A percentile compares a stretch with the other conserved stretches of the same genome.
Conservation (phyloP, 768 basidiomycete genomes). For the Termitomyces sp. region DNA sequence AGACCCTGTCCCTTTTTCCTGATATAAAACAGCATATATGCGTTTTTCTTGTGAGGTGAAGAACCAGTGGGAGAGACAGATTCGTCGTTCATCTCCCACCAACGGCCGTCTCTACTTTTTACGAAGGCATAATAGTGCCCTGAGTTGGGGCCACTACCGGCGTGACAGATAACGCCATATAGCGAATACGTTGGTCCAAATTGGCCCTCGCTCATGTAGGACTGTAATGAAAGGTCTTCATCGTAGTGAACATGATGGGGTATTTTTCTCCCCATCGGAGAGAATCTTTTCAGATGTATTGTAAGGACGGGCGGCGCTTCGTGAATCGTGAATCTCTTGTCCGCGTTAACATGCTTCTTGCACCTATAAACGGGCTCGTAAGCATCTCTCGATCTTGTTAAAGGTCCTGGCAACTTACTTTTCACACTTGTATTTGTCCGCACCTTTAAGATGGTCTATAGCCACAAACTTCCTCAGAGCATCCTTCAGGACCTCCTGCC, state of each 20-base stretch:
- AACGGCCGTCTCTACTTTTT: constrained; percentile 62
- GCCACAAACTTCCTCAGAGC: constrained; percentile 80
- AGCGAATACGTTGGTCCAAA: constrained; percentile 78
- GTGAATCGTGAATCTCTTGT: constrained; percentile 86
- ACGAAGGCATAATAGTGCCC: constrained; percentile 94
- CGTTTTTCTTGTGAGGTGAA: constrained; percentile 66
- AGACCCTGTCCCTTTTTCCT: constrained; percentile 74
- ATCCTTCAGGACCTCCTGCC: constrained; percentile 55
- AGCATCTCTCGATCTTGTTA: neutral
- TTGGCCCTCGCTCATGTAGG: constrained; percentile 81
- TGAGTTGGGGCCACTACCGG: constrained; percentile 88
- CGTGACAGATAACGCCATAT: constrained; percentile 91
- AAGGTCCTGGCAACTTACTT: constrained; percentile 57
- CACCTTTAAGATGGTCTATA: constrained; percentile 79
- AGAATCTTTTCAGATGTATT: constrained; percentile 93
- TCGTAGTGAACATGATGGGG: constrained; percentile 75
- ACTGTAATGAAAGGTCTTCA: constrained; percentile 64
- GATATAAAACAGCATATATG: constrained; percentile 93
- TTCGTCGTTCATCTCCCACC: constrained; percentile 97
- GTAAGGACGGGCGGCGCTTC: constrained; percentile 87
- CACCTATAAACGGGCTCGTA: constrained; percentile 50
- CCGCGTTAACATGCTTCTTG: constrained; percentile 85
- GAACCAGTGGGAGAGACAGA: constrained; percentile 42
- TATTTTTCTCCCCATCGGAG: constrained; percentile 86
- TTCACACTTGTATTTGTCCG: constrained; percentile 98